Conservation (phyloP, 768 basidiomycete species). For the Tubosaeta brunneosetosa region DNA sequence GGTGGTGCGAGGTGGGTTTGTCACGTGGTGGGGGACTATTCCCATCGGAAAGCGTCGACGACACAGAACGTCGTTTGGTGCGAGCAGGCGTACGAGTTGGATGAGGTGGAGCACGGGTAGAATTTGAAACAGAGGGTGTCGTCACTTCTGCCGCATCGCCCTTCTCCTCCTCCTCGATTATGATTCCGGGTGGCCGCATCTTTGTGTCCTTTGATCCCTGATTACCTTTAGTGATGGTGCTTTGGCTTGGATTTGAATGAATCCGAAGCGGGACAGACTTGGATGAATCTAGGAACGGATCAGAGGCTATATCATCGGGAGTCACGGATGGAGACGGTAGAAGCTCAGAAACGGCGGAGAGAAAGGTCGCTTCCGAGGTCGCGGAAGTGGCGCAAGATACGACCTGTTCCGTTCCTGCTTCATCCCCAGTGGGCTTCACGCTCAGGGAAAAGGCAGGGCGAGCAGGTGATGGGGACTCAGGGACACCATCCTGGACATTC, state of each 20-base stretch:
- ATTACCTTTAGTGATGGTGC: constrained; percentile 50
- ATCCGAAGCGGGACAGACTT: constrained; percentile 28
- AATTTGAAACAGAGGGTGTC: constrained; percentile 13
- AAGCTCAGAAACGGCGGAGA: constrained; percentile 51
- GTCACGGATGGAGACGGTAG: constrained; percentile 51
- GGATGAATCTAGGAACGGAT: constrained; percentile 38
- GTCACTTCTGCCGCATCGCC: not conserved
- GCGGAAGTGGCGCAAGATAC: constrained; percentile 44
- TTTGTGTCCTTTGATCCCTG: constrained; percentile 27
- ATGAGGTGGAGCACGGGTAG: constrained; percentile 45
- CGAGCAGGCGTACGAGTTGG: constrained; percentile 87
- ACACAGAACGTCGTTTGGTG: constrained; percentile 93
- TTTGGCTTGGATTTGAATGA: constrained; percentile 52
- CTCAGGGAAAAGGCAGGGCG: constrained; percentile 29
- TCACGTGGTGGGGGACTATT: constrained; percentile 48
- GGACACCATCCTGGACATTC: constrained; percentile 15
- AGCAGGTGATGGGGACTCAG: constrained; percentile 31
- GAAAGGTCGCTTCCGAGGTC: constrained; percentile 42
- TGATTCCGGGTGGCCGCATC: constrained; percentile 42
- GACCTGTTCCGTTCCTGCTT: constrained; percentile 26
- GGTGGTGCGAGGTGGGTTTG: constrained; percentile 36
- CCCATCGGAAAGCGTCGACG: constrained; percentile 73
- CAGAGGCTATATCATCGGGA: constrained; percentile 43
- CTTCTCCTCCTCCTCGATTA: constrained; percentile 46
- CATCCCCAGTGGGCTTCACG: constrained; percentile 14